Base-by-base conservation (phyloP, 495 filamentous ascomycete species). In the Neurospora tetrasperma region DNA sequence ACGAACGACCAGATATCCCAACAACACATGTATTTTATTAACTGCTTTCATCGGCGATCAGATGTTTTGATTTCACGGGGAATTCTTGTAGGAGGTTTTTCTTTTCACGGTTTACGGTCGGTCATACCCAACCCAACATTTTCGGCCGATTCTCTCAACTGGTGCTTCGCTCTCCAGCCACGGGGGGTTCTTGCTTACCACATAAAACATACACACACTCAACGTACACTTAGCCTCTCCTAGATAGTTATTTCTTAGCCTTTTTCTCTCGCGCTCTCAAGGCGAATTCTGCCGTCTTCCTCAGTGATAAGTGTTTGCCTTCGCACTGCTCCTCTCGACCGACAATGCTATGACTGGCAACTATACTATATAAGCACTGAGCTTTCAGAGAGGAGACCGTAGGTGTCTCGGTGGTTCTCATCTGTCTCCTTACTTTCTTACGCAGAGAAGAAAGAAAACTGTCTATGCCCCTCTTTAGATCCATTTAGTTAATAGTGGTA, bases 1-100 rank as follows among this genome's bases (percentile, higher is more conserved):
- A 59, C 46, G 44, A 59, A 72, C 71, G 71, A 72, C 48, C 71
- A 40, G 48, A 72, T 72, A 72, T 72, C 71, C 71, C 35, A 69
- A 66, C 54, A 66, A 31, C 54, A 66, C 71, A 38, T 72, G 71
- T 72, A 72, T 69, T 72, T 43, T 72, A 72, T 62, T 66, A 66
- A 66, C 54, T 66, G 54, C 27, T 66, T 66, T 66, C 27, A 9
- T 66, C 27, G 54, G 54, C 54, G 54, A 66, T 66, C 54, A 66
- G 54, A 66, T 35, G 54, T 66, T 31, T 66, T 66, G 54, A 66
- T 38, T 66, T 35, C 54, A 66, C 9, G 27, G 54, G 54, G 54
- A 66, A 66, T 66, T 38, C 14, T 66, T 66, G 54, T 66, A 66
- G 54, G 54, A 38, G 54, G 54, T 66, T 66, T 66, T 66, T 66